Conservation (phyloP, 1,284 basidiomycete genomes). For the Pseudozyma thailandica region DNA sequence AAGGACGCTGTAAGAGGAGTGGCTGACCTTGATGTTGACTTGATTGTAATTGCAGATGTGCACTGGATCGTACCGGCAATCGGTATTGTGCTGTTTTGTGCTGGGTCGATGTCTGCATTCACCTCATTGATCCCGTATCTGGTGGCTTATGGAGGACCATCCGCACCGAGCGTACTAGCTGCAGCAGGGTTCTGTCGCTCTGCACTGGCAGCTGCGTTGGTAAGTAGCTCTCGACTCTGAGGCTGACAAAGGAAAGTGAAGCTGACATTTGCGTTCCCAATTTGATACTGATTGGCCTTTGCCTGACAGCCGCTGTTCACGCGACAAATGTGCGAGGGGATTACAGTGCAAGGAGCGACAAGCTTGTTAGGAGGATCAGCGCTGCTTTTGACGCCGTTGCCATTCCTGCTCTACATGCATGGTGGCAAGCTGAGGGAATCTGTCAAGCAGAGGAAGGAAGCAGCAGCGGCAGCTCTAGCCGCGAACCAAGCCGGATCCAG, state of each 20-base stretch:
- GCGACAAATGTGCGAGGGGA: constrained; percentile 29
- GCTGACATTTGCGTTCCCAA: neutral
- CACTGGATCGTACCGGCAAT: constrained; percentile 44
- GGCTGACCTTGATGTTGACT: neutral
- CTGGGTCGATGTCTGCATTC: constrained; percentile 41
- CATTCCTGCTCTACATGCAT: constrained; percentile 35
- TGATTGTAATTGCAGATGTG: constrained; percentile 7
- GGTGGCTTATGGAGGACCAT: constrained; percentile 38
- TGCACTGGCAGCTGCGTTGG: constrained; percentile 33
- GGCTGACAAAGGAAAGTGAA: neutral
- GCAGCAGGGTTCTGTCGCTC: constrained; percentile 41
- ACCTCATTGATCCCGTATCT: constrained; percentile 42
- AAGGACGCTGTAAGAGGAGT: neutral
- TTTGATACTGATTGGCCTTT: neutral
- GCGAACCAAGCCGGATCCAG: constrained; percentile 1
- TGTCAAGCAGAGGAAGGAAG: constrained; percentile 21
- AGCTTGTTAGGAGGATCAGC: constrained; percentile 35
- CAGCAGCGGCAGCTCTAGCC: constrained; percentile 23
- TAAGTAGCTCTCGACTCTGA: constrained; percentile 15
- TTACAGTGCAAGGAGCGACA: constrained; percentile 37
- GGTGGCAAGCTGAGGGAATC: constrained; percentile 32
- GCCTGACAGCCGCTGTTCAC: constrained; percentile 30
- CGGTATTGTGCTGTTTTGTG: constrained; percentile 33
- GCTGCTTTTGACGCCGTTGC: constrained; percentile 38
- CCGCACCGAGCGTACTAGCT: constrained; percentile 38